Percentiles rank a stretch among this genome's conserved stretches.
Conservation (phyloP, 2,329 filamentous ascomycete species). For the Pseudogymnoascus sp. region DNA sequence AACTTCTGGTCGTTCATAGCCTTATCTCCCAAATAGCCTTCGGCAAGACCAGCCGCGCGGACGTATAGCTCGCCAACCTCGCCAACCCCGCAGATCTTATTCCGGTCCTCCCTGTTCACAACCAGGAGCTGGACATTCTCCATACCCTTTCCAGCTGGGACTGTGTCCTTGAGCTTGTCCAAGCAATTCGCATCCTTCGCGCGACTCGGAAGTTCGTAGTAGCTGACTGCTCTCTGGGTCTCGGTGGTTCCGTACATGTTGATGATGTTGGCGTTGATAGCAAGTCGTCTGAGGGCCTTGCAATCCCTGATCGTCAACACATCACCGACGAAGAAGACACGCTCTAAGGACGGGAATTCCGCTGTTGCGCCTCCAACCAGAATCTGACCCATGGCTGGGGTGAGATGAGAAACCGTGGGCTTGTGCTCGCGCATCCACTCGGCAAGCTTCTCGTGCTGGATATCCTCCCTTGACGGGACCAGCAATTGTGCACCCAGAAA, state of each 20-base stretch:
- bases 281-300: slow-evolving; percentile 65
- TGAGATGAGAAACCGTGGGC: slow-evolving; percentile 78
- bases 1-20: slow-evolving; percentile 28
- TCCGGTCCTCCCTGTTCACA: slow-evolving; percentile 59
- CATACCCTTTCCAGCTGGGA: slow-evolving; percentile 83
- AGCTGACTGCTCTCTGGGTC: slow-evolving; percentile 72
- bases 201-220: slow-evolving; percentile 66
- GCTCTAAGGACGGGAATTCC: slow-evolving; percentile 66
- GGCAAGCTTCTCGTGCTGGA: slow-evolving; percentile 74
- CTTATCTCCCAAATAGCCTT: slow-evolving; percentile 54
- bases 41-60: slow-evolving; percentile 73
- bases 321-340: slow-evolving; percentile 88
- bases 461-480: slow-evolving; percentile 73
- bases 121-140: slow-evolving; percentile 81
- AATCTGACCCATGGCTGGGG: slow-evolving; percentile 94
- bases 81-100: slow-evolving; percentile 66
- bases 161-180: slow-evolving; percentile 61
- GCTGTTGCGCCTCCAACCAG: slow-evolving; percentile 76
- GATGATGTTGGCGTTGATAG: slow-evolving; percentile 65
- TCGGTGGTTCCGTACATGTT: slow-evolving; percentile 91
- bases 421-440: slow-evolving; percentile 78
- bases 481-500: slow-evolving; percentile 77
- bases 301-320: slow-evolving; percentile 81
- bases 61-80: slow-evolving; percentile 81
- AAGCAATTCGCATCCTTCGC: slow-evolving; percentile 56